Percentiles rank a stretch among this genome's conserved stretches.
These are phyloP conservation scores for Fistulinella prunicolor DNA, from an alignment of 768 basidiomycete genomes.

Conservation along the genomic window DNA sequence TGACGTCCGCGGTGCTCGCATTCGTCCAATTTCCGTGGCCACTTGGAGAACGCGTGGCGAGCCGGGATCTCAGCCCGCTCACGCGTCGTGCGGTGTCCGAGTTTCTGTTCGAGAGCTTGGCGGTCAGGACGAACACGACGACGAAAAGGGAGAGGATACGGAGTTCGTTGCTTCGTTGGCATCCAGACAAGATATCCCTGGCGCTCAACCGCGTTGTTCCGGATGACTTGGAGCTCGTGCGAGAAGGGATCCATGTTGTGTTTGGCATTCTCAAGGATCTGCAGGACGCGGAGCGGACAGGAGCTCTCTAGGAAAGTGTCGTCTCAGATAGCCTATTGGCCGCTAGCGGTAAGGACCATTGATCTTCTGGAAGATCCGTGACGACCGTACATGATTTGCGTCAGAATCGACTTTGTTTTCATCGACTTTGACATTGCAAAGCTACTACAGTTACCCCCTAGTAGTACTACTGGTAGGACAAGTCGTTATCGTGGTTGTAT, in stretches of 20 bases:
- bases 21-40: constrained; percentile 71
- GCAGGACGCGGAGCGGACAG: constrained; percentile 32
- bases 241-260: constrained; percentile 46
- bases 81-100: constrained; percentile 40
- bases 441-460: too few species aligned
- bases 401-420: too few species aligned
- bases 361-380: too few species aligned
- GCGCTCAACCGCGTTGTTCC: constrained; percentile 43
- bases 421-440: too few species aligned
- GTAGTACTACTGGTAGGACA: too few species aligned
- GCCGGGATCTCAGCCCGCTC: constrained; percentile 31
- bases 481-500: too few species aligned
- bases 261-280: constrained; percentile 34
- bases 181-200: constrained; percentile 58
- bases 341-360: constrained; percentile 11
- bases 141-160: constrained; percentile 55
- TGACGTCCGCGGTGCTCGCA: constrained; percentile 28
- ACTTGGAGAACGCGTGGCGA: constrained; percentile 21
- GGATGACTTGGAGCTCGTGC: constrained; percentile 44
- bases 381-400: too few species aligned
- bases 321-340: too few species aligned
- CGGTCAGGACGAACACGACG: constrained; percentile 38
- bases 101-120: constrained; percentile 49
- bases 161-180: constrained; percentile 61
- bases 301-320: constrained; percentile 4